Base-by-base conservation (phyloP, 495 filamentous ascomycete genomes). In the Podospora anserina region DNA sequence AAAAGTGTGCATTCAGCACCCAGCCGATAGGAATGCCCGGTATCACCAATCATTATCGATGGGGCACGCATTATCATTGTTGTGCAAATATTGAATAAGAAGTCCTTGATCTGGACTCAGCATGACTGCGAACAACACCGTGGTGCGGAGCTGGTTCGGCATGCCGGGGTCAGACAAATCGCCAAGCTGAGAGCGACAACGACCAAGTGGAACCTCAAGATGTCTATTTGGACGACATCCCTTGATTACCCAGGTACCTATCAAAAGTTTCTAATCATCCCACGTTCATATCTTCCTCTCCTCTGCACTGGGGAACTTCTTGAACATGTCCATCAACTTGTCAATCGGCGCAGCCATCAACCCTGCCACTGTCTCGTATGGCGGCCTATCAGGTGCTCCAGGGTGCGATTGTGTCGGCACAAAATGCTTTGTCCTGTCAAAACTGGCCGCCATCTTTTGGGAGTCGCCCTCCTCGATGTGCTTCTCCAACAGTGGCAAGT, bases 381-480 rank as follows among this genome's bases (percentile, higher is more conserved):
- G 83, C 4, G 83, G 83, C 65, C 79, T 81, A 61, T 86, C 80
- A 5, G 82, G 83, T 5, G 82, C 83, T 63, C 69, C 72, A 20
- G 86, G 86, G 72, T 89, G 87, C 20, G 83, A 83, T 7, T 84
- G 79, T 2, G 85, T 85, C 0, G 88, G 88, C 0, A 86, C 84
- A 71, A 90, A 88, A 44, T 81, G 78, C 77, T 91, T 91, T 39
- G 87, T 89, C 28, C 83, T 77, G 16, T 76, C 80, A 66, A 90
- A 89, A 60, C 79, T 82, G 26, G 77, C 80, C 4, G 87, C 84
- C 20, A 91, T 67, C 2, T 65, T 32, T 44, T 78, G 75, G 6
- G 82, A 85, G 1, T 79, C 77, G 0, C 67, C 68, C 0, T 72
- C 73, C 13, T 75, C 68, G 3, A 90, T 68, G 0, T 72, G 70